Percentiles rank a stretch among this genome's conserved stretches.
Conservation (phyloP, 2,329 filamentous ascomycete genomes). For the Rugonectria rugulosa region DNA sequence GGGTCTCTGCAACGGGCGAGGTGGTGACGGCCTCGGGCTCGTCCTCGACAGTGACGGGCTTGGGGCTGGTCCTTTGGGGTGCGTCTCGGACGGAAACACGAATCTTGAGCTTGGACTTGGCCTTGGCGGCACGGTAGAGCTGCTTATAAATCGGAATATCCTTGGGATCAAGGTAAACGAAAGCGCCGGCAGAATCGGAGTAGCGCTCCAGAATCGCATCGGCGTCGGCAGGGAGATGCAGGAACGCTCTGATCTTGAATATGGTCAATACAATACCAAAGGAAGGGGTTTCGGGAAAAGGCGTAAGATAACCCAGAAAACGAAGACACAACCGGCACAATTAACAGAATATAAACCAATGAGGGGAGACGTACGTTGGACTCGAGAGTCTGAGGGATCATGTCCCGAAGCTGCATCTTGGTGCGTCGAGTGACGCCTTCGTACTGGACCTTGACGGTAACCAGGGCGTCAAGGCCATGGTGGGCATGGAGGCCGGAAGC, state of each 20-base stretch:
- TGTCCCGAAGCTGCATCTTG: constrained; percentile 88
- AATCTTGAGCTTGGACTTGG: constrained; percentile 95
- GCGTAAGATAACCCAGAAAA: no score
- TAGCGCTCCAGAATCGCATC: constrained; percentile 82
- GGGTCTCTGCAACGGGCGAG: constrained; percentile 11
- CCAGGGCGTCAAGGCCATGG: constrained; percentile 48
- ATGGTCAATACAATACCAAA: constrained; percentile 30
- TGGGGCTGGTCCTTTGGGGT: constrained; percentile 43
- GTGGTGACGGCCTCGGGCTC: constrained; percentile 46
- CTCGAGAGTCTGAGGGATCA: constrained; percentile 77
- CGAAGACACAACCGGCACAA: no score
- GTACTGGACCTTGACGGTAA: constrained; percentile 86
- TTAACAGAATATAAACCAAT: no score
- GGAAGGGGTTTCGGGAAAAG: no score
- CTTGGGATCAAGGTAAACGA: constrained; percentile 78
- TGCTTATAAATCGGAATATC: constrained; percentile 94
- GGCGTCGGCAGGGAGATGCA: constrained; percentile 43
- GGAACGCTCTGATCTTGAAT: constrained; percentile 46
- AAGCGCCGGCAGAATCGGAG: constrained; percentile 88
- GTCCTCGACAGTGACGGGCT: constrained; percentile 60
- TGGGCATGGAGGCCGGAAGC: constrained; percentile 32
- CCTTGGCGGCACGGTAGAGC: constrained; percentile 94
- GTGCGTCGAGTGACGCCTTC: constrained; percentile 81
- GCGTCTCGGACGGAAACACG: constrained; percentile 65
- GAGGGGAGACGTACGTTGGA: constrained; percentile 73